Base-by-base conservation (phyloP, 176 grass and related monocot genomes). In the Calamus simplicifolius region DNA sequence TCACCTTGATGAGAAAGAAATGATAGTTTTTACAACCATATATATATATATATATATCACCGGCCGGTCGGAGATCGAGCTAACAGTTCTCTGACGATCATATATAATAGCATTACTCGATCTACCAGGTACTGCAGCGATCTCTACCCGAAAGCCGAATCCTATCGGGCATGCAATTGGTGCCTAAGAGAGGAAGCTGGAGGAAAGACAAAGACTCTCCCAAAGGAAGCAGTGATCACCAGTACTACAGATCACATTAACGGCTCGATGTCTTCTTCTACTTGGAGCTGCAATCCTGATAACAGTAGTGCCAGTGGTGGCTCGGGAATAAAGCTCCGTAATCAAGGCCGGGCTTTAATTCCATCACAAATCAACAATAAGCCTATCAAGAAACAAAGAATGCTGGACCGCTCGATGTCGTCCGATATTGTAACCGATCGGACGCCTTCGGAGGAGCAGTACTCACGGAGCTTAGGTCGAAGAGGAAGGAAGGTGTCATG, bases 91-190 rank as follows among this genome's bases (percentile, higher is more conserved):
- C 31, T 38, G 4, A 10, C 0, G 10, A n/a, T n/a, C n/a, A n/a
- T n/a, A n/a, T n/a, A n/a, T n/a, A n/a, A n/a, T n/a, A n/a, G n/a
- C n/a, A n/a, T 49, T 48, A 27, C 49, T 23, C n/a, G n/a, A n/a
- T n/a, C 23, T n/a, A 75, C 17, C 77, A 96, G 91, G 63, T 96
- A 90, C 48, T 96, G 91, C 67, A 90, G 83, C 27, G 83, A 96
- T 66, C 72, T 85, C 27, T 96, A 96, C 49, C 91, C 86, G 4
- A 88, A 96, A 73, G 80, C 66, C 16, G 86, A 90, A 35, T 79
- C 80, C 49, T 87, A 96, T 61, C 80, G 69, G 10, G 71, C 75
- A 49, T 96, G 91, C 71, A 96, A 96, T 71, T 96, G 91, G 91
- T 96, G 91, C 54, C 70, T 90, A 58, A 82, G 80, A 14, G 75